phyloP scores from a whole-genome alignment of 345 rosid species.

The Murraya koenigii region DNA sequence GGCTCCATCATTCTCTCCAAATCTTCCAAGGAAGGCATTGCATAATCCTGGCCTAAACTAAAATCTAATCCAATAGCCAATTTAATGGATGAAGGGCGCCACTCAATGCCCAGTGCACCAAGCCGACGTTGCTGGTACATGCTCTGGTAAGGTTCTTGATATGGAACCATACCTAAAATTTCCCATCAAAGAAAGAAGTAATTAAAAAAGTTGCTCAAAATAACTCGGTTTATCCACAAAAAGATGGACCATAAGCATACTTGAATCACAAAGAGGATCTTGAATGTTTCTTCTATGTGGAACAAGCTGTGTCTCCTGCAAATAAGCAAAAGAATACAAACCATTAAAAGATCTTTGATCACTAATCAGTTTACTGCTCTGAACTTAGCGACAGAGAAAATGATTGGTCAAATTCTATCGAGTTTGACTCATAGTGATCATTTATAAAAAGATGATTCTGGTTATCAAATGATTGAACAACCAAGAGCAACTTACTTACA shows the following conservation, averaged over 20 bases:
- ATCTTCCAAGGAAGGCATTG: constrained; percentile 85
- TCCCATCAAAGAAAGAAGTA: constrained; percentile 16
- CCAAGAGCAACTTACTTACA: too few relatives aligned
- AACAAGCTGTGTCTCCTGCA: constrained; percentile 88
- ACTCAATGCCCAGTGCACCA: constrained; percentile 87
- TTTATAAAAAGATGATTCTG: too few relatives aligned
- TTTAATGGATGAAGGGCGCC: constrained; percentile 70
- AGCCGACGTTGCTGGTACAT: constrained; percentile 90
- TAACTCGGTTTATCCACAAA: constrained; percentile 19
- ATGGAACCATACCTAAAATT: constrained; percentile 83
- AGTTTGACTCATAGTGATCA: too few relatives aligned
- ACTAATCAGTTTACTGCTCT: constrained; percentile 10
- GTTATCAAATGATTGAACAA: too few relatives aligned
- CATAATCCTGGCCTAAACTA: constrained; percentile 82
- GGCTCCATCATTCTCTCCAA: constrained; percentile 83
- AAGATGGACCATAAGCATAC: constrained; percentile 39
- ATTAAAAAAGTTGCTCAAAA: constrained; percentile 11
- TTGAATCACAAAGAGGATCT: constrained; percentile 94
- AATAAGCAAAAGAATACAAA: constrained; percentile 12
- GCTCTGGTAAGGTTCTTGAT: constrained; percentile 93
- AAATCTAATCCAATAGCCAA: constrained; percentile 83
- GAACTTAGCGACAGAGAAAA: too few relatives aligned
- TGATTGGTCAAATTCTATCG: too few relatives aligned
- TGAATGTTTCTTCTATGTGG: constrained; percentile 90
- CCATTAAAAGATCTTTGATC: constrained; percentile 13